phyloP scores from a whole-genome alignment of 192 early-diverging fungal genomes.

The Gonapodya sp. region DNA sequence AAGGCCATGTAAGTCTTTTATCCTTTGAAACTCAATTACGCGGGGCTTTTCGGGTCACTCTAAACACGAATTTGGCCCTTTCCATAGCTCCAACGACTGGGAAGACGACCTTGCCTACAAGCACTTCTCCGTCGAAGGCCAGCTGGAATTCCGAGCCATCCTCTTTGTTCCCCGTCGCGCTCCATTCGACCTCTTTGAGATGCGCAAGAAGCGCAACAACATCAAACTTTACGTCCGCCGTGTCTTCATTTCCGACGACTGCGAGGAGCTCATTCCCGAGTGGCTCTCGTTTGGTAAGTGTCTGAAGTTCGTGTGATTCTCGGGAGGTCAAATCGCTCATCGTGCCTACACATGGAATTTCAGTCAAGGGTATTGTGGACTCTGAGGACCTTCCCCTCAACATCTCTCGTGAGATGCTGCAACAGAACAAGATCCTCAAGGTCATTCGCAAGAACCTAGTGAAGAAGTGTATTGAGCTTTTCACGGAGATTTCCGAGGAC shows the following conservation, averaged over 20 bases:
- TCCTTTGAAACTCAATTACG: background rate
- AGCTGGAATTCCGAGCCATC: conserved; percentile 98
- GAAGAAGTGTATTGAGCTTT: conserved; percentile 99
- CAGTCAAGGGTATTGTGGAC: conserved; percentile 98
- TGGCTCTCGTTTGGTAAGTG: conserved; percentile 75
- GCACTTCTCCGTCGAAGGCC: conserved; percentile 99
- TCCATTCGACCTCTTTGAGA: conserved; percentile 97
- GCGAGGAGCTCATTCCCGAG: conserved; percentile 98
- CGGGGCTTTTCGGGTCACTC: too few species aligned
- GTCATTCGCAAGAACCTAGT: conserved; percentile 99
- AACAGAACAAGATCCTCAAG: conserved; percentile 99
- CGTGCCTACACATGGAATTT: background rate
- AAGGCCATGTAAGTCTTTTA: conserved; percentile 64
- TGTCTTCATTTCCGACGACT: conserved; percentile 99
- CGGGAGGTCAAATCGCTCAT: background rate
- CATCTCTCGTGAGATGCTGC: conserved; percentile 99
- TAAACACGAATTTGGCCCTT: background rate
- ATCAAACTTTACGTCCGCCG: conserved; percentile 99
- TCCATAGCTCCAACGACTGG: conserved; percentile 80
- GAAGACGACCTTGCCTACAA: conserved; percentile 95
- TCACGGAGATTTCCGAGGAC: conserved; percentile 92
- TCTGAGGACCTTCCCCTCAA: conserved; percentile 99
- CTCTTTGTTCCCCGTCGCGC: conserved; percentile 94
- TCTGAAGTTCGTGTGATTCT: background rate
- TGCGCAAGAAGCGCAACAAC: conserved; percentile 99